These are phyloP conservation scores for Brassica nigra DNA, from an alignment of 345 rosid genomes.

Conservation along the genomic window DNA sequence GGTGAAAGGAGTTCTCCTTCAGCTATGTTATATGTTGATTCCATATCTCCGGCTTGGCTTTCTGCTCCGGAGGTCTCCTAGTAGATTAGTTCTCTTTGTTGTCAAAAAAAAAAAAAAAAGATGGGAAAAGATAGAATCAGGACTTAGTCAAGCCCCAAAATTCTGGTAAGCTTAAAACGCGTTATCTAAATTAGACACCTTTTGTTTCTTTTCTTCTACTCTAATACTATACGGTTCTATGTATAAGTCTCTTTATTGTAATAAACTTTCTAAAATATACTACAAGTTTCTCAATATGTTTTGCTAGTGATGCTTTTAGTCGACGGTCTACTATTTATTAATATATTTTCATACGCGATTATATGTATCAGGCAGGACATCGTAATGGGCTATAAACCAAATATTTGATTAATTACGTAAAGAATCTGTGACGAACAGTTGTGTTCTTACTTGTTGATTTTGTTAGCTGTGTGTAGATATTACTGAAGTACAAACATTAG, in stretches of 20 bases:
- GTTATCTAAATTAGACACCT: conserved; percentile 22
- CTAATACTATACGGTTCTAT: neutral
- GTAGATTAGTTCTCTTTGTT: no score
- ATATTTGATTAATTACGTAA: neutral
- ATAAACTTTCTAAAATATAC: neutral
- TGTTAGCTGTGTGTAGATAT: neutral
- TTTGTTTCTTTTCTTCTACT: neutral
- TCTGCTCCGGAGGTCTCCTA: no score
- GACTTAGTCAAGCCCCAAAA: conserved; percentile 25
- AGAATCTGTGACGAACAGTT: conserved; percentile 25
- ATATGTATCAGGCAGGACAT: neutral
- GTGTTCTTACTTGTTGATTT: conserved; percentile 10
- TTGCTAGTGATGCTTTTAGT: neutral
- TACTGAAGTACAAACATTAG: neutral
- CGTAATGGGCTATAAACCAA: neutral
- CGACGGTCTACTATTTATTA: neutral
- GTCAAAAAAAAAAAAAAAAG: no score
- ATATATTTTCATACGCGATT: neutral
- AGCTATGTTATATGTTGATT: no score
- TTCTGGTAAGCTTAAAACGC: conserved; percentile 17
- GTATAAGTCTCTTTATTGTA: neutral
- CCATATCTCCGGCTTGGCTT: no score
- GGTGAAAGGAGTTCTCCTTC: no score
- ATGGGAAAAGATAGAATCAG: neutral
- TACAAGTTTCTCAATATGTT: neutral